Conservation (phyloP, 495 filamentous ascomycete species). For the Neurospora hispaniola region DNA sequence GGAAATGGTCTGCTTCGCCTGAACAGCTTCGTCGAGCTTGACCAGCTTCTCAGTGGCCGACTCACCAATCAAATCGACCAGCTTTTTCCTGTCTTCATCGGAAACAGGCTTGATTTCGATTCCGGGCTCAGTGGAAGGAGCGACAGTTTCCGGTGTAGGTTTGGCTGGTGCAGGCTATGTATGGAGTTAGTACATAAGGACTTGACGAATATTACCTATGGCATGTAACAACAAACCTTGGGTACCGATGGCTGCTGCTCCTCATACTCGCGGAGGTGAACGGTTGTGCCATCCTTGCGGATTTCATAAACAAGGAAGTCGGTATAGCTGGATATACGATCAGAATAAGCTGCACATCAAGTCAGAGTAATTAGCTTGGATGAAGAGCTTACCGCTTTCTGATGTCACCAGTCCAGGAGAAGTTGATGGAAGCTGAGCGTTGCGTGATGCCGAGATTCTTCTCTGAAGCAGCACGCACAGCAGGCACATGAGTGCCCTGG, state of each 20-base stretch:
- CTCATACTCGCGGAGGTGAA: slow-evolving; percentile 55
- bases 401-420: slow-evolving; percentile 26
- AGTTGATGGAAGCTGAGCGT: slow-evolving; percentile 21
- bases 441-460: slow-evolving; percentile 28
- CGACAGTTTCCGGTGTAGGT: background rate
- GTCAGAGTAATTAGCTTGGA: background rate
- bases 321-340: slow-evolving; percentile 53
- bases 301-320: slow-evolving; percentile 97
- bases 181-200: background rate
- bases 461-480: slow-evolving; percentile 22
- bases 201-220: background rate
- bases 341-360: background rate
- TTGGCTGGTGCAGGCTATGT: background rate
- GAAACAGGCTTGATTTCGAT: slow-evolving; percentile 9
- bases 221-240: slow-evolving; percentile 18
- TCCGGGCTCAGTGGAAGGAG: background rate
- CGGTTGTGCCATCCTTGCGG: slow-evolving; percentile 59
- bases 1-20: slow-evolving; percentile 14
- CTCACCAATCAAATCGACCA: slow-evolving; percentile 22
- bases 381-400: slow-evolving; percentile 24
- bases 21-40: slow-evolving; percentile 19
- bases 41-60: slow-evolving; percentile 23
- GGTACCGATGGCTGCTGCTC: slow-evolving; percentile 31
- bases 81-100: slow-evolving; percentile 9
- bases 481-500: slow-evolving; percentile 22